Evolutionary conservation across 345 rosid genomes (phyloP).

Genomic region (Turritis glabra): DNA sequence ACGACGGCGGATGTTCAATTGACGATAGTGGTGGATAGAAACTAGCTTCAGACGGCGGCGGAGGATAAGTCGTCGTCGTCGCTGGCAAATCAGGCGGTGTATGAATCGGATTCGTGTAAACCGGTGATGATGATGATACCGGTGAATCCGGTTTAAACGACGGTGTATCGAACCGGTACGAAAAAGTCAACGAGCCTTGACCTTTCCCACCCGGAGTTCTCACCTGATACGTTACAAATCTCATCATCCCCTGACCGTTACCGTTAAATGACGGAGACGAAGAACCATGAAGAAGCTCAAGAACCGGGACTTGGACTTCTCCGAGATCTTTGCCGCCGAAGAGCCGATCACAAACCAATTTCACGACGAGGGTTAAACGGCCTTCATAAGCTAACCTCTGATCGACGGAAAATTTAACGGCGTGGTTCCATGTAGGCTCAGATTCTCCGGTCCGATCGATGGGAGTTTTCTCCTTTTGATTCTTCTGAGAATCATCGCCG

Average conservation of each 20-base stretch:
- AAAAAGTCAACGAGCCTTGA: conserved; percentile 64
- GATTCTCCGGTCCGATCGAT: conserved; percentile 53
- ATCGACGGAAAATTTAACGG: conserved; percentile 53
- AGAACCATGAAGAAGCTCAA: conserved; percentile 47
- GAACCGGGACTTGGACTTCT: conserved; percentile 70
- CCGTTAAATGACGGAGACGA: conserved; percentile 26
- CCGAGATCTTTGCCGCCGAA: conserved; percentile 74
- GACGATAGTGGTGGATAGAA: conserved; percentile 30
- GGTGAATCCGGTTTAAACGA: conserved; percentile 26
- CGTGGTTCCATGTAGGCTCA: conserved; percentile 72
- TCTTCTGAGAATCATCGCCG: conserved; percentile 47
- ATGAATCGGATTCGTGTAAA: conserved; percentile 27
- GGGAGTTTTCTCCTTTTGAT: conserved; percentile 51
- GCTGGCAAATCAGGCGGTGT: background rate
- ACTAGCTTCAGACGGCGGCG: conserved; percentile 7
- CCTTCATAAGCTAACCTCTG: conserved; percentile 51
- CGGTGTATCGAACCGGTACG: conserved; percentile 55
- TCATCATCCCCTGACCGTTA: conserved; percentile 36
- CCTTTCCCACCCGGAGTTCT: conserved; percentile 66
- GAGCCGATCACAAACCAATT: conserved; percentile 68
- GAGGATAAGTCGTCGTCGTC: conserved; percentile 22
- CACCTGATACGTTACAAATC: conserved; percentile 65
- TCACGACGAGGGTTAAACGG: conserved; percentile 51
- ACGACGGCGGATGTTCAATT: conserved; percentile 32
- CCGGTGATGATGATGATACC: conserved; percentile 29